Evolutionary conservation across 176 grass and related monocot genomes (phyloP).

Genomic region (Musa schizocarpa): DNA sequence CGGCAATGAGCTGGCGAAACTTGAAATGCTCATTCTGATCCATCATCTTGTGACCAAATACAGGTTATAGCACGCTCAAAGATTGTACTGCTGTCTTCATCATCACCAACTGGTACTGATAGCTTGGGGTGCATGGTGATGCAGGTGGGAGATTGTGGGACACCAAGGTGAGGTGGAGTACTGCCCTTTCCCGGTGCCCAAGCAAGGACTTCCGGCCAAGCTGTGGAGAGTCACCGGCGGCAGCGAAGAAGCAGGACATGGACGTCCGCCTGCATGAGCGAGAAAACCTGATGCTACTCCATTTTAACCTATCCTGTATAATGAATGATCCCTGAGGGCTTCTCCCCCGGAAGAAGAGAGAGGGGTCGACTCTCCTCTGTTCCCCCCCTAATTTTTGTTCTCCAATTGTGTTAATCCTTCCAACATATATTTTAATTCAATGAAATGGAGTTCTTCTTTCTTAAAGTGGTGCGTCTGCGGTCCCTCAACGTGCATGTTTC

Average conservation of each 20-base stretch:
- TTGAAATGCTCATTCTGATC: slow-evolving; percentile 84
- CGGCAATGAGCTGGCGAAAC: slow-evolving; percentile 84
- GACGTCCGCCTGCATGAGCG: neutral
- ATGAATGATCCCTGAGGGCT: neutral
- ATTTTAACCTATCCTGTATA: neutral
- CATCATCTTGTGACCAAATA: slow-evolving; percentile 77
- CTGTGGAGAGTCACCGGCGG: slow-evolving; percentile 24
- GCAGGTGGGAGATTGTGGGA: slow-evolving; percentile 58
- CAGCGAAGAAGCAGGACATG: neutral
- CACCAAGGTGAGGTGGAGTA: slow-evolving; percentile 62
- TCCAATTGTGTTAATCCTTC: neutral
- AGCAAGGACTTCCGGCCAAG: slow-evolving; percentile 50
- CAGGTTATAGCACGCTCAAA: slow-evolving; percentile 28
- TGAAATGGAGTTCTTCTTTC: neutral
- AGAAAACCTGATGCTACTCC: too few species aligned
- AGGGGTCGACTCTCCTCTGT: neutral
- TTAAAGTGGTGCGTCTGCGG: too few species aligned
- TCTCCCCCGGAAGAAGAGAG: neutral
- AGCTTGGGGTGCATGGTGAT: neutral
- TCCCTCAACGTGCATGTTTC: too few species aligned
- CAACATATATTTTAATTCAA: neutral
- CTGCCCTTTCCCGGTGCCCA: slow-evolving; percentile 84
- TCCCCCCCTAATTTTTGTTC: neutral
- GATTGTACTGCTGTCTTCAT: neutral
- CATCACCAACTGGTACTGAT: neutral